Conservation (phyloP, 2,329 filamentous ascomycete species). For the Pseudogymnoascus sp. region DNA sequence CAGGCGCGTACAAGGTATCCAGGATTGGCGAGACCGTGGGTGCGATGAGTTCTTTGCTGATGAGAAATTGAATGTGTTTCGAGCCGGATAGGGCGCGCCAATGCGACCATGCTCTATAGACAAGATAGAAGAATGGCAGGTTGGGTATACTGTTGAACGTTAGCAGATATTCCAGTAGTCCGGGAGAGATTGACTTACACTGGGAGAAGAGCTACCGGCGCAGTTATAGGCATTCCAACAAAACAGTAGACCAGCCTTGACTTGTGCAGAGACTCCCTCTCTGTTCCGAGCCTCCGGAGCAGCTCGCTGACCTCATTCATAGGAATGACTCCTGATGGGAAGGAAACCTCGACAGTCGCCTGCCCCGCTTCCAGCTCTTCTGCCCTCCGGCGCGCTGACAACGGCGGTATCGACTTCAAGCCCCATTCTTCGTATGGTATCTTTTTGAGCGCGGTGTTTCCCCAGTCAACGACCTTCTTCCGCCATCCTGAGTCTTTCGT, state of each 20-base stretch:
- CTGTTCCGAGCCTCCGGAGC: slow-evolving; percentile 67
- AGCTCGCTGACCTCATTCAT: slow-evolving; percentile 56
- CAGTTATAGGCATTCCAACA: slow-evolving; percentile 73
- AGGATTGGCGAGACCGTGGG: slow-evolving; percentile 61
- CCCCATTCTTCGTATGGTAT: slow-evolving; percentile 98
- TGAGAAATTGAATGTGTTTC: slow-evolving; percentile 74
- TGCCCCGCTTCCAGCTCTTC: slow-evolving; percentile 59
- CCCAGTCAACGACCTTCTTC: slow-evolving; percentile 75
- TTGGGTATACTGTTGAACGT: slow-evolving; percentile 67
- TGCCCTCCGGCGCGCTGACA: slow-evolving; percentile 59
- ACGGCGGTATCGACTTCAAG: slow-evolving; percentile 83
- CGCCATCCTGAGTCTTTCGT: slow-evolving; percentile 81
- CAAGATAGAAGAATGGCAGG: slow-evolving; percentile 92
- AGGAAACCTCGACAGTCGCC: slow-evolving; percentile 67
- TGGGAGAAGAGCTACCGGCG: slow-evolving; percentile 77
- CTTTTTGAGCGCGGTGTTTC: slow-evolving; percentile 75
- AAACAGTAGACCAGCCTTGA: slow-evolving; percentile 75
- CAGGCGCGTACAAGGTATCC: slow-evolving; percentile 61
- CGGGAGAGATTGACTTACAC: slow-evolving; percentile 53
- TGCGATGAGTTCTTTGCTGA: slow-evolving; percentile 65
- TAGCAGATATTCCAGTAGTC: slow-evolving; percentile 13
- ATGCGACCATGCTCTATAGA: slow-evolving; percentile 86
- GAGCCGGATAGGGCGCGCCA: slow-evolving; percentile 82
- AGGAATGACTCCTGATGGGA: slow-evolving; percentile 65
- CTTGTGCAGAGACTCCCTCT: slow-evolving; percentile 72